Conservation (phyloP, 768 basidiomycete genomes). For the Lactifluus pinguis region DNA sequence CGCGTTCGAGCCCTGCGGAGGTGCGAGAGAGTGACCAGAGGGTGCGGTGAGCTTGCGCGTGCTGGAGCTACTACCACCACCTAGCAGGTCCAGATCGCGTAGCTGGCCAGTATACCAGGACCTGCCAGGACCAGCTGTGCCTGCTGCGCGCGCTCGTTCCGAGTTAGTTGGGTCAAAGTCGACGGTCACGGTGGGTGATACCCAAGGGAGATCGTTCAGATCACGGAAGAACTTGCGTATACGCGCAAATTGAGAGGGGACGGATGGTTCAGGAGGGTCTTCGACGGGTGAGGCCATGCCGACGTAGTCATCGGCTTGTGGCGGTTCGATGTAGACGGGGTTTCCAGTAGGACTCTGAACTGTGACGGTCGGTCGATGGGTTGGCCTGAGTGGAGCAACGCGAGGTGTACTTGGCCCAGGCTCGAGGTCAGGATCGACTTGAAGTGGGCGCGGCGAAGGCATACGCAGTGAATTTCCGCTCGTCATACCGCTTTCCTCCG, state of each 20-base stretch:
- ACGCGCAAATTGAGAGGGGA: conserved; percentile 14
- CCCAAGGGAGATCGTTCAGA: conserved; percentile 17
- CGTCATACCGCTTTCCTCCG: not conserved
- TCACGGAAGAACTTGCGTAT: conserved; percentile 17
- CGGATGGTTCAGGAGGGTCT: conserved; percentile 3
- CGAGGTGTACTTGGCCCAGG: not conserved
- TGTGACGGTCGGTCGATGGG: conserved; percentile 13
- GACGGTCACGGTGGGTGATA: conserved; percentile 13
- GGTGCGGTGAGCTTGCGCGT: conserved; percentile 3
- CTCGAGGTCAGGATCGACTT: not conserved
- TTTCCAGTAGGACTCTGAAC: conserved; percentile 14
- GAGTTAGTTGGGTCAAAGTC: conserved; percentile 16
- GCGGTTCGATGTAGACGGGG: conserved; percentile 13
- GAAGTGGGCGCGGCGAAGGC: not conserved
- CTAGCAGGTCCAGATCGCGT: conserved; percentile 12
- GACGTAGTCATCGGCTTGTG: conserved; percentile 8
- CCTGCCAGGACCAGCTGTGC: not conserved
- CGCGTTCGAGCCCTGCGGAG: conserved; percentile 3
- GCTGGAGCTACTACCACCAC: not conserved
- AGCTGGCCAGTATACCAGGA: conserved; percentile 18
- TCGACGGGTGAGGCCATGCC: conserved; percentile 11
- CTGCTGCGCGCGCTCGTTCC: conserved; percentile 4
- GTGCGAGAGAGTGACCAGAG: conserved; percentile 5
- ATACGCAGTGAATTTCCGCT: not conserved
- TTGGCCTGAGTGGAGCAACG: not conserved